phyloP scores from a whole-genome alignment of 305 asterid genomes.

The Solanum chacoense region DNA sequence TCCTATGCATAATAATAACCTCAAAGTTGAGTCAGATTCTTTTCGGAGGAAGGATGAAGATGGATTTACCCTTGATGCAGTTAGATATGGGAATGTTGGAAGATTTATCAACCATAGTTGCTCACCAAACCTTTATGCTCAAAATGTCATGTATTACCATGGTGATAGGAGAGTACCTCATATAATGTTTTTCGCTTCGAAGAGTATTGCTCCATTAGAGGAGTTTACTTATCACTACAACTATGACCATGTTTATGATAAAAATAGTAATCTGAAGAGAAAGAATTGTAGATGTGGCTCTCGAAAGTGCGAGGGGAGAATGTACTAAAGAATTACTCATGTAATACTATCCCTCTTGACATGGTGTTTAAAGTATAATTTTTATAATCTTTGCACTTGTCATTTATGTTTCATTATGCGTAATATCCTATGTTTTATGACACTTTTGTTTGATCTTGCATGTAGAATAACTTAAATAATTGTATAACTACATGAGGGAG shows the following conservation, averaged over 20 bases:
- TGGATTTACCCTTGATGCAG: constrained; percentile 18
- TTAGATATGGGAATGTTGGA: constrained; percentile 21
- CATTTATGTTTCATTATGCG: too few relatives aligned
- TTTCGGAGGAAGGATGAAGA: not conserved
- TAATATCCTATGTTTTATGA: not conserved
- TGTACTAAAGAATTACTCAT: too few relatives aligned
- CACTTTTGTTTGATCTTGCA: not conserved
- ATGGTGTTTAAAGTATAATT: too few relatives aligned
- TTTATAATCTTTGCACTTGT: too few relatives aligned
- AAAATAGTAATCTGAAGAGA: constrained; percentile 14
- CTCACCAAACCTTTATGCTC: constrained; percentile 28
- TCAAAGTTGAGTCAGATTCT: not conserved
- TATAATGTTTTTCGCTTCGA: constrained; percentile 19
- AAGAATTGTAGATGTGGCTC: constrained; percentile 21
- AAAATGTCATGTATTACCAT: constrained; percentile 14
- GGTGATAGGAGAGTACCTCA: constrained; percentile 16
- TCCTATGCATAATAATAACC: not conserved
- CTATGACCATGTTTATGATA: constrained; percentile 15
- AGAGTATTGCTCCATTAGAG: constrained; percentile 12
- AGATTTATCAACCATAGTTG: constrained; percentile 29
- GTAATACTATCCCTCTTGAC: too few relatives aligned
- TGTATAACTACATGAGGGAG: not conserved
- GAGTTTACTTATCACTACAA: constrained; percentile 24
- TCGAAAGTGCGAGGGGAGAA: not conserved
- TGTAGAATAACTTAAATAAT: not conserved